Evolutionary conservation across 1,139 yeast genomes (phyloP).

Genomic region (Scheffersomyces stambukii): DNA sequence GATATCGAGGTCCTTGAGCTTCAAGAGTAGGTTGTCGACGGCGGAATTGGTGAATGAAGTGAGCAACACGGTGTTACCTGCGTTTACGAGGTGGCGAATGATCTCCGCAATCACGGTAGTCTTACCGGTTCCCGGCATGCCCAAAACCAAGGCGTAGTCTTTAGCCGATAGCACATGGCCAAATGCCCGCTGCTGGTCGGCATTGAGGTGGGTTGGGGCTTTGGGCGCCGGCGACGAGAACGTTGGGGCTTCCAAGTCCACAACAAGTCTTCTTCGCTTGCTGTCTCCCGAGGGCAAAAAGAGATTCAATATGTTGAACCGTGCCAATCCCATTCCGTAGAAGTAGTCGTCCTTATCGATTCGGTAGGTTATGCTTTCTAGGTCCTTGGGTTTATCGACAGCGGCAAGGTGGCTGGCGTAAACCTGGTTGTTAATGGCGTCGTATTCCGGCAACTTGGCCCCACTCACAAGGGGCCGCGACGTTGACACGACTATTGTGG

Average conservation of each 20-base stretch:
- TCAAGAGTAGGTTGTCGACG: constrained; percentile 83
- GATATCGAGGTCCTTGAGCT: constrained; percentile 48
- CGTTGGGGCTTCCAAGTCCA: constrained; percentile 46
- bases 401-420: no score
- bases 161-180: constrained; percentile 57
- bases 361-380: constrained; percentile 56
- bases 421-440: constrained; percentile 41
- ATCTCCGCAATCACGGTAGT: constrained; percentile 86
- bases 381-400: no score
- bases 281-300: constrained; percentile 54
- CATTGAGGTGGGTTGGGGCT: constrained; percentile 29
- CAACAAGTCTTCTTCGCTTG: constrained; percentile 53
- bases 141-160: constrained; percentile 78
- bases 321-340: constrained; percentile 70
- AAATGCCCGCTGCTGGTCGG: constrained; percentile 69
- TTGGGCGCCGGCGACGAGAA: constrained; percentile 7
- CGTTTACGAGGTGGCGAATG: constrained; percentile 54
- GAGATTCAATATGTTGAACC: constrained; percentile 69
- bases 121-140: constrained; percentile 99
- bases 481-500: constrained; percentile 39
- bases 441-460: constrained; percentile 37
- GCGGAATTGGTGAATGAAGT: constrained; percentile 95
- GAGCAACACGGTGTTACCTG: constrained; percentile 65
- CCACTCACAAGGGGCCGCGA: constrained; percentile 46
- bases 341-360: constrained; percentile 79